Evolutionary conservation across 805 yeast species (phyloP).

Genomic region (Clavispora fructus): DNA sequence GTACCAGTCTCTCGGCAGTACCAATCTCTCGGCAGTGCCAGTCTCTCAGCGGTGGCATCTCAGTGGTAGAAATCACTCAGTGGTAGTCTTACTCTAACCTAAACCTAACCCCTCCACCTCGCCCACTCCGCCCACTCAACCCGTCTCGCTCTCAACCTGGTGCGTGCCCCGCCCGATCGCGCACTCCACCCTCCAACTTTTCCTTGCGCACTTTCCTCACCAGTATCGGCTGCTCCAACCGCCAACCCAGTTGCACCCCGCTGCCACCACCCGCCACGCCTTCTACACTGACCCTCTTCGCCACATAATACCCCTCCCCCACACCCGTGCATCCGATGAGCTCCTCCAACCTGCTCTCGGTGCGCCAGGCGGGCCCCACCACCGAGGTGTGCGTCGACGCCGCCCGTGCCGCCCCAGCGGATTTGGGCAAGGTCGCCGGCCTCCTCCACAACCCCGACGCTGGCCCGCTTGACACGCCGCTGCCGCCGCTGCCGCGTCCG

Average conservation of each 20-base stretch:
- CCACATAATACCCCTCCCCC: not conserved
- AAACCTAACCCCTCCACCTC: too few relatives aligned
- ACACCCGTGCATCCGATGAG: not conserved
- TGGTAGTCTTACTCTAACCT: too few relatives aligned
- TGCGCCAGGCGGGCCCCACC: not conserved
- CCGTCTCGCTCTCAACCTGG: too few relatives aligned
- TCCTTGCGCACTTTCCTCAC: not conserved
- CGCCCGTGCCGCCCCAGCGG: not conserved
- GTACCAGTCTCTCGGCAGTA: too few relatives aligned
- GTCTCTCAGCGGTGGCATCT: too few relatives aligned
- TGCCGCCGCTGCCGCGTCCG: not conserved
- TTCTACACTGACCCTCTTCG: not conserved
- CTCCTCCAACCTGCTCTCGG: not conserved
- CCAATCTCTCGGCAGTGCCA: too few relatives aligned
- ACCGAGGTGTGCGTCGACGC: not conserved
- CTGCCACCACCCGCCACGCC: not conserved
- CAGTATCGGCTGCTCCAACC: not conserved
- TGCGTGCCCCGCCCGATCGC: not conserved
- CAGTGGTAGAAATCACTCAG: too few relatives aligned
- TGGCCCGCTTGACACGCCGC: not conserved
- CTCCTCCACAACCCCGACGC: too few relatives aligned
- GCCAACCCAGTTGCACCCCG: not conserved
- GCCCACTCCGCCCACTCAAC: too few relatives aligned
- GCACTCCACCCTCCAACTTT: not conserved
- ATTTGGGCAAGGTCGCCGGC: too few relatives aligned